Evolutionary conservation across 805 yeast species (phyloP).

Genomic region (Yarrowia porcina): DNA sequence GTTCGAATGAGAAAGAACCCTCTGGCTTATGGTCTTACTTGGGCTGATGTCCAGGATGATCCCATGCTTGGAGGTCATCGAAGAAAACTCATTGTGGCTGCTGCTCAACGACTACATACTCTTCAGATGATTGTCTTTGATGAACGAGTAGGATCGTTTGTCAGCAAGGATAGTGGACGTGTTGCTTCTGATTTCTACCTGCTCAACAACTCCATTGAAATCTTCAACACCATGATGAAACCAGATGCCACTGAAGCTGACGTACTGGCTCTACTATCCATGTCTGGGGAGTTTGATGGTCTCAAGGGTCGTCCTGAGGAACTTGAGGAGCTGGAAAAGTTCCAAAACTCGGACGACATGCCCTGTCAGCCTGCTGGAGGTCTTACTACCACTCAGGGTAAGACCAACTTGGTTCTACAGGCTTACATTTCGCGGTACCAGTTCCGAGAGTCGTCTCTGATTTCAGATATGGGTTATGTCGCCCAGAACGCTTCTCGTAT

Average conservation of each 20-base stretch:
- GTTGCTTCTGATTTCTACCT: conserved; percentile 92
- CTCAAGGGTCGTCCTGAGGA: conserved; percentile 89
- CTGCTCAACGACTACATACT: conserved; percentile 79
- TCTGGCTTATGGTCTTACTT: conserved; percentile 82
- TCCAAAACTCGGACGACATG: conserved; percentile 52
- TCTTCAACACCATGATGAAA: conserved; percentile 78
- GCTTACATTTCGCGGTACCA: conserved; percentile 75
- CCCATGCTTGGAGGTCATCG: conserved; percentile 73
- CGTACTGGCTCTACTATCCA: conserved; percentile 78
- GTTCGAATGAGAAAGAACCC: conserved; percentile 96
- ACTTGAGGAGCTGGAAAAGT: conserved; percentile 59
- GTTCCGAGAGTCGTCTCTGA: conserved; percentile 73
- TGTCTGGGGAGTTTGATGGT: conserved; percentile 91
- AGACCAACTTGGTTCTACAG: conserved; percentile 82
- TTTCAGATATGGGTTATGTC: conserved; percentile 85
- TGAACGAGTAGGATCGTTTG: conserved; percentile 73
- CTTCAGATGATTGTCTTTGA: conserved; percentile 93
- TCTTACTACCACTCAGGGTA: conserved; percentile 72
- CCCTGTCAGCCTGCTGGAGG: conserved; percentile 84
- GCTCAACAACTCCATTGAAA: conserved; percentile 78
- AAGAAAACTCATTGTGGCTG: conserved; percentile 67
- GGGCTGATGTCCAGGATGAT: conserved; percentile 81
- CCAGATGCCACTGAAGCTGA: conserved; percentile 92
- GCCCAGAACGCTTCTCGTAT: conserved; percentile 96
- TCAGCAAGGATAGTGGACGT: conserved; percentile 86